phyloP scores from a whole-genome alignment of 176 grass and related monocot genomes.

The sorghum (Sorghum bicolor) region DNA sequence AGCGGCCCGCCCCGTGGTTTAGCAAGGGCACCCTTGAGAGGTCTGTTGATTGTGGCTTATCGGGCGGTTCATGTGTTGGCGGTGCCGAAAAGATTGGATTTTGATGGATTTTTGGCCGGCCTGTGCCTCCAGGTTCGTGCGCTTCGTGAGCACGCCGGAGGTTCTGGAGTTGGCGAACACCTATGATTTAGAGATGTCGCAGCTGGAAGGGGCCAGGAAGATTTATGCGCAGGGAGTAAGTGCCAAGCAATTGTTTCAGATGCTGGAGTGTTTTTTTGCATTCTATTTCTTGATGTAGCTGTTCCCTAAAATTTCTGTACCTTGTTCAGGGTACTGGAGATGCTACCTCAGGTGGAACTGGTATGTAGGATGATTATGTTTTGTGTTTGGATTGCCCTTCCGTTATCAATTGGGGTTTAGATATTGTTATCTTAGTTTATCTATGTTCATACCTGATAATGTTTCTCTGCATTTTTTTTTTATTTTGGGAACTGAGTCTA shows the following conservation, averaged over 20 bases:
- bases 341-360: conserved; percentile 45
- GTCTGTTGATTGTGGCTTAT: conserved; percentile 33
- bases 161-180: conserved; percentile 79
- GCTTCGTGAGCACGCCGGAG: conserved; percentile 96
- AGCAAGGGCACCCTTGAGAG: conserved; percentile 97
- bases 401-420: neutral
- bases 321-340: conserved; percentile 61
- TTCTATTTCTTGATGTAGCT: conserved; percentile 5
- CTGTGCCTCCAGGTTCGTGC: conserved; percentile 70
- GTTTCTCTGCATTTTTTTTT: conserved; percentile 3
- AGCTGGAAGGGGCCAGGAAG: conserved; percentile 92
- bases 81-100: conserved; percentile 9
- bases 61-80: neutral
- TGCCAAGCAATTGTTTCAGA: conserved; percentile 19
- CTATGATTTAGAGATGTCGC: conserved; percentile 86
- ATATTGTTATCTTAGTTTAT: neutral
- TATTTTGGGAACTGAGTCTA: neutral
- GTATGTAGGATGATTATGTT: conserved; percentile 33
- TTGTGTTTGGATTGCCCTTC: conserved; percentile 9
- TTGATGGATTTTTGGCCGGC: conserved; percentile 22
- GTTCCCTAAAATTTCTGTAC: conserved; percentile 31
- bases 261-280: neutral
- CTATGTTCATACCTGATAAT: conserved; percentile 15
- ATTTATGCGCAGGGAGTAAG: conserved; percentile 85
- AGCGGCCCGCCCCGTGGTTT: conserved; percentile 67